phyloP scores from a whole-genome alignment of 805 yeast species.

The Yarrowia sp. region DNA sequence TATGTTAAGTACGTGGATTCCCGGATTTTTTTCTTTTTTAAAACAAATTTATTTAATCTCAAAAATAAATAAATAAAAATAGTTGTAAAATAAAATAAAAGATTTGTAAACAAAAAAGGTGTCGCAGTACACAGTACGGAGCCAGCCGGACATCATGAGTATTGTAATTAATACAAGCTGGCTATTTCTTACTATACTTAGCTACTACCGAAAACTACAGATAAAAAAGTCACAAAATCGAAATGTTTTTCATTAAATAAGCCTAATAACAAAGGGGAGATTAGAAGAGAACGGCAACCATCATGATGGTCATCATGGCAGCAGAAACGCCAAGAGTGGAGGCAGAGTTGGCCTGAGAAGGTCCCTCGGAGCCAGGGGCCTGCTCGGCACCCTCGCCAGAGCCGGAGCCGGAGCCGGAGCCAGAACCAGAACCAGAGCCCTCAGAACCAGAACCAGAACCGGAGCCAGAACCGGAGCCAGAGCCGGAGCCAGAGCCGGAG shows the following conservation, averaged over 20 bases:
- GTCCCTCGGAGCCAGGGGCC: conserved; percentile 1
- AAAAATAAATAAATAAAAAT: too few species aligned
- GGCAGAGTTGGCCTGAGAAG: conserved; percentile 25
- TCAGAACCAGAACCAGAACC: neutral
- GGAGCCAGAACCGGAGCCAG: neutral
- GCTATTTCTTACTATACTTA: too few species aligned
- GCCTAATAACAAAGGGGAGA: neutral
- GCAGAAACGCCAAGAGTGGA: conserved; percentile 2
- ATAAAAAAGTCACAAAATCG: neutral
- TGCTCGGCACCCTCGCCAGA: neutral
- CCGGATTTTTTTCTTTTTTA: too few species aligned
- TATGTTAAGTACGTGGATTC: too few species aligned
- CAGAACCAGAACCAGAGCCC: neutral
- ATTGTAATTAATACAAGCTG: too few species aligned
- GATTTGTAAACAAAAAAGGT: too few species aligned
- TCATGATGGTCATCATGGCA: conserved; percentile 1
- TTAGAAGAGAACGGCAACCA: conserved; percentile 14
- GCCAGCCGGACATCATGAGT: too few species aligned
- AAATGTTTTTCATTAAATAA: neutral
- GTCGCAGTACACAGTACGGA: too few species aligned
- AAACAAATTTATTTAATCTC: too few species aligned
- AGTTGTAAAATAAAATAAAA: too few species aligned
- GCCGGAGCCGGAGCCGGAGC: neutral
- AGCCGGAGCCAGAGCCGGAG: neutral
- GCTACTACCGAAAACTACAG: neutral